Conservation (phyloP, 768 basidiomycete species). For the Lactarius psammicola region DNA sequence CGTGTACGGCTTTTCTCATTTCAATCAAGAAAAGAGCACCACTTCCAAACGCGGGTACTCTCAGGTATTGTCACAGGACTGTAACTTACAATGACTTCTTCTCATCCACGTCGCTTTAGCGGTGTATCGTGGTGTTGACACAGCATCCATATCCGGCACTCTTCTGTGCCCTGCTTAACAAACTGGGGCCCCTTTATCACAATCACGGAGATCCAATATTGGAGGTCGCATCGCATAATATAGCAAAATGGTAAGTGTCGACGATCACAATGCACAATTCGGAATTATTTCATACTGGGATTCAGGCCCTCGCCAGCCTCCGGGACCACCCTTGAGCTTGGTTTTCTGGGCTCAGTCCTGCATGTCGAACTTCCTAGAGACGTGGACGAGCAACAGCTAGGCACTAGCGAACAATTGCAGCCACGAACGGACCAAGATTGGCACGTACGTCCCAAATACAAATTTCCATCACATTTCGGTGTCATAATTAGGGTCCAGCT, state of each 20-base stretch:
- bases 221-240: conserved; percentile 83
- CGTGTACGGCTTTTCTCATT: conserved; percentile 75
- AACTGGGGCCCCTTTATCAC: conserved; percentile 74
- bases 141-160: conserved; percentile 80
- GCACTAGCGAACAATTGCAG: conserved; percentile 41
- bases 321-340: conserved; percentile 70
- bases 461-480: background rate
- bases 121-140: conserved; percentile 78
- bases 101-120: conserved; percentile 41
- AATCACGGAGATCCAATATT: conserved; percentile 75
- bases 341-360: conserved; percentile 77
- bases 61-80: conserved; percentile 49
- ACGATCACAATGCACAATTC: background rate
- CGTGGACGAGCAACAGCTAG: conserved; percentile 70
- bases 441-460: conserved; percentile 17
- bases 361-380: conserved; percentile 68
- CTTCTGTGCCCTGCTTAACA: conserved; percentile 63
- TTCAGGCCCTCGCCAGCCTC: conserved; percentile 74
- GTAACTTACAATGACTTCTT: conserved; percentile 13
- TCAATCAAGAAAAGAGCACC: conserved; percentile 65
- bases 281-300: conserved; percentile 36
- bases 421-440: conserved; percentile 25
- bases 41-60: conserved; percentile 74
- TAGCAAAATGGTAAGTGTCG: conserved; percentile 70
- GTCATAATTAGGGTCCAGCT: conserved; percentile 44